A percentile compares a stretch with the other conserved stretches of the same genome.
Conservation (phyloP, 345 rosid species). For the Moringa oleifera region DNA sequence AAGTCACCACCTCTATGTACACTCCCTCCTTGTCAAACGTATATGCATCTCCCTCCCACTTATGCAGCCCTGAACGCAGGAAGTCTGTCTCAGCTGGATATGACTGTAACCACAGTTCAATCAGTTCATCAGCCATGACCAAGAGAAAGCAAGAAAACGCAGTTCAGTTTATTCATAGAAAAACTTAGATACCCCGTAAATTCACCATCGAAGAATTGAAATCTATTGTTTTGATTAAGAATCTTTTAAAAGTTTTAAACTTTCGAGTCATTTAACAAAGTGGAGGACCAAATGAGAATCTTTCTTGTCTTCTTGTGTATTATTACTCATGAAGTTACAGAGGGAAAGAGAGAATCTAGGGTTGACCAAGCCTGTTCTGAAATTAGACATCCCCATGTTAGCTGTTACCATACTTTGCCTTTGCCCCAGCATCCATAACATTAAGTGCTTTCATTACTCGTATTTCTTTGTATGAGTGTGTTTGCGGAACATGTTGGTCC, state of each 20-base stretch:
- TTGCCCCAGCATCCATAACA: slow-evolving; percentile 25
- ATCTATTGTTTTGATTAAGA: no score
- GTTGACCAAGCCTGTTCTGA: background rate
- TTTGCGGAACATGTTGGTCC: slow-evolving; percentile 61
- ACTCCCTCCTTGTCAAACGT: slow-evolving; percentile 49
- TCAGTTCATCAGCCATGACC: no score
- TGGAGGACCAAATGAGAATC: no score
- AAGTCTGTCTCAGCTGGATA: slow-evolving; percentile 51
- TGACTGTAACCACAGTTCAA: no score
- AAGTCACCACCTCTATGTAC: slow-evolving; percentile 62
- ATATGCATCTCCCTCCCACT: slow-evolving; percentile 85
- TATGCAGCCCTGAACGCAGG: slow-evolving; percentile 56
- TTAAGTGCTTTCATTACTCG: slow-evolving; percentile 22
- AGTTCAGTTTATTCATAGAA: no score
- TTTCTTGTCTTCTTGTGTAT: no score
- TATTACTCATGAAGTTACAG: no score
- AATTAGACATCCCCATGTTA: slow-evolving; percentile 55
- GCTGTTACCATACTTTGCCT: slow-evolving; percentile 43
- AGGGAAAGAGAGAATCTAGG: background rate
- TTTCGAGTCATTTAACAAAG: no score
- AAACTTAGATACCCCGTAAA: no score
- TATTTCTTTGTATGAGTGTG: slow-evolving; percentile 25
- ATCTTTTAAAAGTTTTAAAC: no score
- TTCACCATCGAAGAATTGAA: no score
- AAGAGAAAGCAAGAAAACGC: no score